phyloP scores from a whole-genome alignment of 2,329 filamentous ascomycete species.

The Phyllosticta capitalensis region DNA sequence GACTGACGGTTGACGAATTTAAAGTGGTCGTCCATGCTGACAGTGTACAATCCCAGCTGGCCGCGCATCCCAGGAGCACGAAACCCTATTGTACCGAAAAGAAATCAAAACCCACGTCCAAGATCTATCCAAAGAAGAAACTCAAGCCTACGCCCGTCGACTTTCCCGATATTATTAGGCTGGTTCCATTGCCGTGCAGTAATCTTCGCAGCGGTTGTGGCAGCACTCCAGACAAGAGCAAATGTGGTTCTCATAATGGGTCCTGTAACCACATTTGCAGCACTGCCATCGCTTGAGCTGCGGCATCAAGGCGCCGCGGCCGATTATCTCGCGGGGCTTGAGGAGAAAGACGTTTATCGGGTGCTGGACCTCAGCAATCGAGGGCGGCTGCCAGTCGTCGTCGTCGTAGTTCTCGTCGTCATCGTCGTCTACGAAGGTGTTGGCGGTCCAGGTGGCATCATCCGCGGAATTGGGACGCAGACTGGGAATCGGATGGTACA shows the following conservation, averaged over 20 bases:
- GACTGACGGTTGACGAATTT: too few relatives aligned
- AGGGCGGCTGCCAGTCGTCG: background rate
- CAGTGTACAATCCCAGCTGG: too few relatives aligned
- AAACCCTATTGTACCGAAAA: too few relatives aligned
- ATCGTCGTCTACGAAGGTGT: background rate
- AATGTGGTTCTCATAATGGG: constrained; percentile 9
- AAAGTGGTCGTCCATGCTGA: too few relatives aligned
- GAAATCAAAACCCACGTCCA: too few relatives aligned
- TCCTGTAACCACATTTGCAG: constrained; percentile 6
- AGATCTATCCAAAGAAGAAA: too few relatives aligned
- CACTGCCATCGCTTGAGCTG: constrained; percentile 4
- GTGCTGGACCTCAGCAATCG: background rate
- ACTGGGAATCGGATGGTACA: too few relatives aligned
- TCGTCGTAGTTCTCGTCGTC: background rate
- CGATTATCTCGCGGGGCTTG: background rate
- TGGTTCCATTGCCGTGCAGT: background rate
- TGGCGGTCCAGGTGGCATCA: background rate
- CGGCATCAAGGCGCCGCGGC: background rate
- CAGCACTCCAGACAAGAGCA: constrained; percentile 6
- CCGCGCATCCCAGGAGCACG: too few relatives aligned
- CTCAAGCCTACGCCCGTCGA: too few relatives aligned
- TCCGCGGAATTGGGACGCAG: background rate
- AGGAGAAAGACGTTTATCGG: background rate
- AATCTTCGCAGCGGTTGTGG: constrained; percentile 1
- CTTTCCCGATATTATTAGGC: too few relatives aligned